Conservation (phyloP, 2,329 filamentous ascomycete genomes). For the Beauveria brongniartii region DNA sequence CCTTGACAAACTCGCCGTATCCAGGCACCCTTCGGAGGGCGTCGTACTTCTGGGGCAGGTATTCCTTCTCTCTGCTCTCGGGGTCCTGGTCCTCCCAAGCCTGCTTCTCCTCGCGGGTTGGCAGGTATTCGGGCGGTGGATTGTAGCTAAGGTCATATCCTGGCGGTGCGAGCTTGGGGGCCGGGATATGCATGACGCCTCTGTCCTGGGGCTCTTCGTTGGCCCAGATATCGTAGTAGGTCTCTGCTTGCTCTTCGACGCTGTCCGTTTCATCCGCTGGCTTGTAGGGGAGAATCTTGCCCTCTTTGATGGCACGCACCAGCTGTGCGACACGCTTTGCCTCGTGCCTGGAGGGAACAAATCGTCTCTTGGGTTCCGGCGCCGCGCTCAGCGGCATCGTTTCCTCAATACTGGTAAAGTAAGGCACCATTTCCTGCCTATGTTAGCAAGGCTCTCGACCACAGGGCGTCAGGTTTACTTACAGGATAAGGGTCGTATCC, state of each 20-base stretch:
- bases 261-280: conserved; percentile 59
- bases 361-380: conserved; percentile 91
- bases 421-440: conserved; percentile 72
- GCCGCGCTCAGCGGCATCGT: conserved; percentile 92
- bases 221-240: conserved; percentile 87
- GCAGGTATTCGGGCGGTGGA: conserved; percentile 88
- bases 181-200: conserved; percentile 89
- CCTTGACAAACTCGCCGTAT: conserved; percentile 84
- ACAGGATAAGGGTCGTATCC: conserved; percentile 89
- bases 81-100: conserved; percentile 80
- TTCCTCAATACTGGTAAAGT: conserved; percentile 84
- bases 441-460: neutral
- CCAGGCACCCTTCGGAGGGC: conserved; percentile 86
- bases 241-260: conserved; percentile 63
- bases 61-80: conserved; percentile 86
- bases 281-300: conserved; percentile 85
- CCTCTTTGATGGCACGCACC: conserved; percentile 89
- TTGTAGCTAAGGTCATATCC: conserved; percentile 96
- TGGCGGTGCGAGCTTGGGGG: conserved; percentile 86
- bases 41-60: conserved; percentile 72
- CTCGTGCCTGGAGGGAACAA: conserved; percentile 94
- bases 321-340: conserved; percentile 95
- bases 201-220: conserved; percentile 77
- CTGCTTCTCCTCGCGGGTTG: conserved; percentile 73
- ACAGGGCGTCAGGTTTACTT: conserved; percentile 22